phyloP scores from a whole-genome alignment of 768 basidiomycete genomes.

The Amanita molliuscula region DNA sequence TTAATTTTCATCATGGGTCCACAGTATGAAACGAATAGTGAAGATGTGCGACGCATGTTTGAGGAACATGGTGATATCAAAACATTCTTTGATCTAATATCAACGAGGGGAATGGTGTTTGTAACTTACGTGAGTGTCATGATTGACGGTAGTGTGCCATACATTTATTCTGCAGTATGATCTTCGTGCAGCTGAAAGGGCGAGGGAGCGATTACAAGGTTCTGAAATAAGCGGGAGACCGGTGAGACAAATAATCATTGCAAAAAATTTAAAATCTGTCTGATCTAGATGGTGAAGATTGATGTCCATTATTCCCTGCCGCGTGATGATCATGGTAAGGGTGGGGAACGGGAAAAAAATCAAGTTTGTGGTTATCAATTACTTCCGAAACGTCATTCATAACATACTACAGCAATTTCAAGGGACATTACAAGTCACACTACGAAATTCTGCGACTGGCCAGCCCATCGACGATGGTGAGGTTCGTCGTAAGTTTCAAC shows the following conservation, averaged over 20 bases:
- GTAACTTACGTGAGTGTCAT: constrained; percentile 83
- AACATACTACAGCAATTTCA: constrained; percentile 47
- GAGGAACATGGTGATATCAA: constrained; percentile 94
- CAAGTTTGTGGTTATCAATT: constrained; percentile 40
- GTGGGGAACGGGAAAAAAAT: constrained; percentile 68
- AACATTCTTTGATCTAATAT: constrained; percentile 93
- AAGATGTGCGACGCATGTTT: constrained; percentile 76
- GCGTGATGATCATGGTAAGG: constrained; percentile 67
- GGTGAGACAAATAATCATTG: constrained; percentile 38
- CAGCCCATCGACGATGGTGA: constrained; percentile 77
- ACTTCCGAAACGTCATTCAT: background rate
- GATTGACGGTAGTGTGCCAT: background rate
- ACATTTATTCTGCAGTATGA: constrained; percentile 59
- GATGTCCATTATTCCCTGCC: constrained; percentile 98
- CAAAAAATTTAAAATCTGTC: constrained; percentile 11
- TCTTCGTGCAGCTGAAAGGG: constrained; percentile 84
- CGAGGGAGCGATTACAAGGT: constrained; percentile 84
- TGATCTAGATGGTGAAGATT: constrained; percentile 46
- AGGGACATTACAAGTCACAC: constrained; percentile 73
- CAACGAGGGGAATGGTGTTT: constrained; percentile 96
- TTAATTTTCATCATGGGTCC: constrained; percentile 6
- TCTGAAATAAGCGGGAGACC: constrained; percentile 81
- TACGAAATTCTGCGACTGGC: constrained; percentile 59
- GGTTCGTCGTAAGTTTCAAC: constrained; percentile 76
- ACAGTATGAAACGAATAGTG: constrained; percentile 85